Evolutionary conservation across 192 early-diverging fungal species (phyloP).

Genomic region (Funneliformis mosseae): DNA sequence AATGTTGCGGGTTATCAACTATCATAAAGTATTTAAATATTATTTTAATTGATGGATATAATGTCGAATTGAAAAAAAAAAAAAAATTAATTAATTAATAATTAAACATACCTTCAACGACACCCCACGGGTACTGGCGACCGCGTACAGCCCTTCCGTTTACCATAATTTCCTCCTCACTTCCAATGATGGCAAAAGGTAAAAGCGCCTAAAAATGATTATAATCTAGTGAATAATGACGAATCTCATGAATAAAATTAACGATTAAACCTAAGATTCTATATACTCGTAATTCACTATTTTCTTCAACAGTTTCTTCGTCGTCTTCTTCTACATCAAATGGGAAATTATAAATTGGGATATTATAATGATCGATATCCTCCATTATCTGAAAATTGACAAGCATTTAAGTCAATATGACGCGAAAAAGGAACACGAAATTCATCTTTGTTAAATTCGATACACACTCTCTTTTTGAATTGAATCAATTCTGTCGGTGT

Average conservation of each 20-base stretch:
- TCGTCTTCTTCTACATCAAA: slow-evolving; percentile 96
- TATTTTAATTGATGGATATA: background rate
- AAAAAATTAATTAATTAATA: background rate
- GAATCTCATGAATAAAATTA: background rate
- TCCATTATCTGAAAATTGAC: slow-evolving; percentile 76
- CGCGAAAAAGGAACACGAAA: background rate
- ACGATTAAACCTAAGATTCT: background rate
- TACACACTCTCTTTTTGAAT: slow-evolving; percentile 85
- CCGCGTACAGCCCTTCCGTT: slow-evolving; percentile 91
- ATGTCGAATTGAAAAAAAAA: background rate
- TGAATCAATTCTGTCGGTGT: slow-evolving; percentile 80
- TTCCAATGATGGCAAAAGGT: slow-evolving; percentile 96
- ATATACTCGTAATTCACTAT: slow-evolving; percentile 79
- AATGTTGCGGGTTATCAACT: slow-evolving; percentile 96
- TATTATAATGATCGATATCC: slow-evolving; percentile 93
- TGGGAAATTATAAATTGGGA: slow-evolving; percentile 98
- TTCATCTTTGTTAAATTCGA: slow-evolving; percentile 35
- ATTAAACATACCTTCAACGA: slow-evolving; percentile 64
- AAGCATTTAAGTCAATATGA: slow-evolving; percentile 8
- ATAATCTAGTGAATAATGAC: slow-evolving; percentile 15
- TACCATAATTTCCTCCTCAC: slow-evolving; percentile 85
- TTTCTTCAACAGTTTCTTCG: slow-evolving; percentile 98
- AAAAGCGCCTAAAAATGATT: slow-evolving; percentile 55
- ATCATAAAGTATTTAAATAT: background rate
- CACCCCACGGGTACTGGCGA: slow-evolving; percentile 94